Conservation (phyloP, 2,329 filamentous ascomycete genomes). For the Fusarium bulbicola region DNA sequence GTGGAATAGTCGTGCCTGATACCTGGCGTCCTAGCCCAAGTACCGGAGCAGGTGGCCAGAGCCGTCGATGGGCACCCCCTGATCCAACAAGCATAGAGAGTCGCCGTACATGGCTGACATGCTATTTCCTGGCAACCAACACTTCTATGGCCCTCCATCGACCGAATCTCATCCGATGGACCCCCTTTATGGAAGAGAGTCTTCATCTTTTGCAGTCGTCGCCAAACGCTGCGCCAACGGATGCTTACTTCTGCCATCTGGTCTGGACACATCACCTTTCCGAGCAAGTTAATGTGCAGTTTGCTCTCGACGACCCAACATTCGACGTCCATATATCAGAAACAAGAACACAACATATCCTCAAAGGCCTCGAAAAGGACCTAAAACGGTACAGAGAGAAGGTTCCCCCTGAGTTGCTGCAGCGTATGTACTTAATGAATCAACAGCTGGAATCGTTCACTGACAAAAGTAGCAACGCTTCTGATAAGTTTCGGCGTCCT, state of each 20-base stretch:
- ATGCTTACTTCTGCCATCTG: slow-evolving; percentile 66
- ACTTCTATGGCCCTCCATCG: slow-evolving; percentile 69
- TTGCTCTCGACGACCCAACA: slow-evolving; percentile 71
- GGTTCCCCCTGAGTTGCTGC: slow-evolving; percentile 62
- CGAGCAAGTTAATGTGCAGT: slow-evolving; percentile 74
- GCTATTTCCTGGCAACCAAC: slow-evolving; percentile 67
- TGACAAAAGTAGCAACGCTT: slow-evolving; percentile 61
- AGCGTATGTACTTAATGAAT: slow-evolving; percentile 58
- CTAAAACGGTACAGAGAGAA: slow-evolving; percentile 66
- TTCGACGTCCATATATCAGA: slow-evolving; percentile 66
- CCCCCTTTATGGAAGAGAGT: slow-evolving; percentile 68
- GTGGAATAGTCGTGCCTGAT: slow-evolving; percentile 34
- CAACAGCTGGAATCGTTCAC: background rate
- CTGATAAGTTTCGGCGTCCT: slow-evolving; percentile 71
- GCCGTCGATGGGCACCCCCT: slow-evolving; percentile 51
- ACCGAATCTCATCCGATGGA: slow-evolving; percentile 68
- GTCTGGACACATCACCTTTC: slow-evolving; percentile 69
- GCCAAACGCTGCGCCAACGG: slow-evolving; percentile 64
- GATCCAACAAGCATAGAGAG: slow-evolving; percentile 65
- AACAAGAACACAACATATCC: slow-evolving; percentile 68
- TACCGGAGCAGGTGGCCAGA: slow-evolving; percentile 35
- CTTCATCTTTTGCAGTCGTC: slow-evolving; percentile 63
- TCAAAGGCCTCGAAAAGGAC: slow-evolving; percentile 72
- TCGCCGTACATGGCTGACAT: slow-evolving; percentile 66
- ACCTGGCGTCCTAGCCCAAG: slow-evolving; percentile 44